These are phyloP conservation scores for Trichomonascaceae sp. DNA, from an alignment of 1,139 yeast species.

Conservation along the genomic window DNA sequence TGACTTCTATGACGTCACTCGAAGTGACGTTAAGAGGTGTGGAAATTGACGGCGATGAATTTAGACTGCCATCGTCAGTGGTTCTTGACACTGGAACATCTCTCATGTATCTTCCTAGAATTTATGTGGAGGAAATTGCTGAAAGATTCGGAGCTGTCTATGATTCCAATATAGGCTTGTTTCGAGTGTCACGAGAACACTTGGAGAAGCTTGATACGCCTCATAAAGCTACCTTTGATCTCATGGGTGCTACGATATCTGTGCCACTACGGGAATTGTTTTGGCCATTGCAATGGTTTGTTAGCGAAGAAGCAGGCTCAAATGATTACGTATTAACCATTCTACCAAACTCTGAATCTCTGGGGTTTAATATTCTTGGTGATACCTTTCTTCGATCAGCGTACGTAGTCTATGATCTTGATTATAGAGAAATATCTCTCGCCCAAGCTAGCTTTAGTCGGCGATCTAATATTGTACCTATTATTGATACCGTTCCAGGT, in stretches of 20 bases:
- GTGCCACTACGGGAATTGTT: conserved; percentile 39
- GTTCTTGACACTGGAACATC: conserved; percentile 37
- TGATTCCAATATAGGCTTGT: conserved; percentile 31
- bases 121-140: conserved; percentile 22
- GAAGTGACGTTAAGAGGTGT: conserved; percentile 17
- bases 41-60: conserved; percentile 6
- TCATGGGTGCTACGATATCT: conserved; percentile 38
- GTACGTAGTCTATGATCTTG: conserved; percentile 68
- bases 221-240: conserved; percentile 32
- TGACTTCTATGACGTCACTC: conserved; percentile 20
- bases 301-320: conserved; percentile 13
- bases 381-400: conserved; percentile 69
- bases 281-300: conserved; percentile 25
- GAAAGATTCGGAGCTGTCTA: conserved; percentile 33
- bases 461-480: conserved; percentile 16
- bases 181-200: conserved; percentile 31
- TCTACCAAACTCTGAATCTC: conserved; percentile 20
- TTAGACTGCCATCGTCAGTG: conserved; percentile 10
- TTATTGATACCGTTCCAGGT: conserved; percentile 17
- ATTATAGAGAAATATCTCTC: conserved; percentile 19
- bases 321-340: conserved; percentile 20
- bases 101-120: conserved; percentile 28
- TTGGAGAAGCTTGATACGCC: conserved; percentile 21
- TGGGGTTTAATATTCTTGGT: conserved; percentile 42
- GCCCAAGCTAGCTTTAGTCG: conserved; percentile 18